Conservation (phyloP, 306 rosid species). For the Nissolia schottii region DNA sequence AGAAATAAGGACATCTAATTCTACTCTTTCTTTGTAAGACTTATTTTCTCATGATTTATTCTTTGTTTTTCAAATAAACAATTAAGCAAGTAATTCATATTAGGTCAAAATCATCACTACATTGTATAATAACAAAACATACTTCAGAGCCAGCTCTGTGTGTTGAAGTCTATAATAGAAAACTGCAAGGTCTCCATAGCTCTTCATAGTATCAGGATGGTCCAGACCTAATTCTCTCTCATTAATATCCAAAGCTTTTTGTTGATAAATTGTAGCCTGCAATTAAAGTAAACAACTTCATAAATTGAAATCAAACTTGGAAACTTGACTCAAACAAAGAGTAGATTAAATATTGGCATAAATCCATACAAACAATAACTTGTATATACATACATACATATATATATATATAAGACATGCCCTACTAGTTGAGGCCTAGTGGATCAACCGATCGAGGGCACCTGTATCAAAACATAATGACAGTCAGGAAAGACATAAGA, state of each 20-base stretch:
- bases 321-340: constrained; percentile 11
- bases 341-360: background rate
- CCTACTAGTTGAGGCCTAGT: background rate
- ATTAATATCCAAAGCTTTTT: constrained; percentile 94
- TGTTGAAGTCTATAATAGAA: constrained; percentile 99
- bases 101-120: constrained; percentile 4
- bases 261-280: constrained; percentile 98
- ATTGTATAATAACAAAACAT: constrained; percentile 36
- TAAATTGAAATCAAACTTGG: constrained; percentile 5
- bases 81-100: background rate
- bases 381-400: background rate
- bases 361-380: background rate
- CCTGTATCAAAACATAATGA: constrained; percentile 32
- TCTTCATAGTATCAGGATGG: constrained; percentile 99
- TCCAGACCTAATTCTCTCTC: constrained; percentile 98
- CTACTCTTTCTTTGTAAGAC: constrained; percentile 6
- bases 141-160: constrained; percentile 96
- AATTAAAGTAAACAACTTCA: constrained; percentile 28
- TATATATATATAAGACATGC: background rate
- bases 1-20: background rate
- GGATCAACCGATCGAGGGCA: background rate
- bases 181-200: constrained; percentile 99
- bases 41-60: constrained; percentile 5
- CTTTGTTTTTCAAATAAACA: background rate
- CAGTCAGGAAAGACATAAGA: constrained; percentile 21